Conservation (phyloP, 768 basidiomycete species). For the Peribolospora kevripleyi region DNA sequence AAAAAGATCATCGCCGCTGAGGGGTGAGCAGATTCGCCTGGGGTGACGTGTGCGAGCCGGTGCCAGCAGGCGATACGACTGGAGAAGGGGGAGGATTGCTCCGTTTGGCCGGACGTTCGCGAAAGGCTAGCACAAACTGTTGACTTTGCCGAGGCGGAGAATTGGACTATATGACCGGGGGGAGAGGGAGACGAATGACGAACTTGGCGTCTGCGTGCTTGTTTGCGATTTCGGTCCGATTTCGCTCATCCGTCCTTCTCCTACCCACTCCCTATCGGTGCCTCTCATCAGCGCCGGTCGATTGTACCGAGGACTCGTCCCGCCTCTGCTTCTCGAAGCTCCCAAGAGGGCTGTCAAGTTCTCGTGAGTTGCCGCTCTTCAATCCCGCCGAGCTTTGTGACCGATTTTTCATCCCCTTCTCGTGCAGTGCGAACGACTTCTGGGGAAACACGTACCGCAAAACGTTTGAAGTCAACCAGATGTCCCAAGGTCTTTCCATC, state of each 20-base stretch:
- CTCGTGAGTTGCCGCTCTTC: not conserved
- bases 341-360: conserved; percentile 90
- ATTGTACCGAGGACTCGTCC: conserved; percentile 85
- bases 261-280: not conserved
- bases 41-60: not conserved
- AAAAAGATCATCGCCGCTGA: conserved; percentile 61
- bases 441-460: conserved; percentile 65
- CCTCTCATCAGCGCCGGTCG: conserved; percentile 35
- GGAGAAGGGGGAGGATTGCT: not conserved
- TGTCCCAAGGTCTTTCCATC: conserved; percentile 70
- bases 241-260: not conserved
- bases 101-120: not conserved
- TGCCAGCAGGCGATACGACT: too few relatives aligned
- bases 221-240: not conserved
- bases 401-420: conserved; percentile 4
- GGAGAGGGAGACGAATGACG: not conserved
- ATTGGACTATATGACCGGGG: not conserved
- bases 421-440: conserved; percentile 66
- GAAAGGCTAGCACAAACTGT: not conserved
- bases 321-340: conserved; percentile 81
- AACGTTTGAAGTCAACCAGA: conserved; percentile 45
- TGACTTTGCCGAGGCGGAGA: not conserved
- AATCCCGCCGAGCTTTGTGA: conserved; percentile 1
- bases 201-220: not conserved
- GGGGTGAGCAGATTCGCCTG: conserved; percentile 36